These are phyloP conservation scores for Malus domestica DNA, from an alignment of 306 rosid species.

Conservation along the genomic window DNA sequence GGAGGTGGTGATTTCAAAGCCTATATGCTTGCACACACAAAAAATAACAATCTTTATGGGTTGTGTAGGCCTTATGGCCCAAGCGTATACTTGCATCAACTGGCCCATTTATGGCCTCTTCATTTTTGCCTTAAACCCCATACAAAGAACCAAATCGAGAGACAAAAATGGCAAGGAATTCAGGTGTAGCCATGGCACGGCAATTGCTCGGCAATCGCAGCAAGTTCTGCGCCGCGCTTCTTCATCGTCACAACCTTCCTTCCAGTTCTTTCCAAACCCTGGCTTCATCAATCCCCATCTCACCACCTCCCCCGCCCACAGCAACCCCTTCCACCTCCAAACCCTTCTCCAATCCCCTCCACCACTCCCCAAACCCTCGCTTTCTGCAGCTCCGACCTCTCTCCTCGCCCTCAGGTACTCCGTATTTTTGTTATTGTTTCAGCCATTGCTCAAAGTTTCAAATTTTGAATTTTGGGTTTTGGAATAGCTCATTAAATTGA, in stretches of 20 bases:
- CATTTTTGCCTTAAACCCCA: not conserved
- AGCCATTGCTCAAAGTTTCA: not conserved
- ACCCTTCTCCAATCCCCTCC: conserved; percentile 4
- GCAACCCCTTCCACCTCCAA: conserved; percentile 3
- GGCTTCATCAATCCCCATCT: not conserved
- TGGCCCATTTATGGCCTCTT: not conserved
- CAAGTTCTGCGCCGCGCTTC: not conserved
- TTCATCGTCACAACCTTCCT: not conserved
- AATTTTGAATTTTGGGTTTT: not conserved
- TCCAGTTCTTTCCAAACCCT: conserved; percentile 6
- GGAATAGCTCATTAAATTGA: not conserved
- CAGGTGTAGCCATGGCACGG: not conserved
- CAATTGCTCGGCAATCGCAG: not conserved
- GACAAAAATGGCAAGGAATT: not conserved
- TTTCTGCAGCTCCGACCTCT: conserved; percentile 2
- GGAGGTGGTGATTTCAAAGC: too few relatives aligned
- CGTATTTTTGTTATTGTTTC: not conserved
- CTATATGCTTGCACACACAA: not conserved
- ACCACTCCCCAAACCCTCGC: not conserved
- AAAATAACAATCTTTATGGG: not conserved
- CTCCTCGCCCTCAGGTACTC: conserved; percentile 20
- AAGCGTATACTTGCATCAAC: not conserved
- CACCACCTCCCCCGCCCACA: not conserved
- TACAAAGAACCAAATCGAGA: not conserved
- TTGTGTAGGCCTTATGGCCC: not conserved